Base-by-base conservation (phyloP, 2,329 filamentous ascomycete genomes). In the Cryphonectria japonica region DNA sequence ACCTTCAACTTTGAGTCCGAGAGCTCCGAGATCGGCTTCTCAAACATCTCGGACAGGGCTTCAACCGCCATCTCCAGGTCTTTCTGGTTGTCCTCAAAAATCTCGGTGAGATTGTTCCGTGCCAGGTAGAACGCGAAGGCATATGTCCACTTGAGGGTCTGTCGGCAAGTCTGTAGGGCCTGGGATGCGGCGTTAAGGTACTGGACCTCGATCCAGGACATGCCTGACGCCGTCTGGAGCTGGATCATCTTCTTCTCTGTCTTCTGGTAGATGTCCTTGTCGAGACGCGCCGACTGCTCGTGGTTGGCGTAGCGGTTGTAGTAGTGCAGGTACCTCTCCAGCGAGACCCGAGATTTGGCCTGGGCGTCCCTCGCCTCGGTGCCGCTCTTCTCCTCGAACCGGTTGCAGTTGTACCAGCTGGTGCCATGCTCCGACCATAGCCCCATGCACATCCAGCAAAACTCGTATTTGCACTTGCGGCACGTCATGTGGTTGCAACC, bases 371-470 rank as follows among this genome's bases (percentile, higher is more conserved):
- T 88, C 5, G 96, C 96, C 70, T 98, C 95, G 0, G 90, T 86
- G 1, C 96, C 96, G 75, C 93, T 97, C 86, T 96, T 98, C 83
- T 98, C 96, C 79, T 99, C 96, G 77, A 92, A 99, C 11, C 96
- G 88, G 79, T 97, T 99, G 87, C 96, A 99, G 81, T 97, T 99
- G 85, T 99, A 99, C 96, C 96, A 99, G 82, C 94, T 97, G 3
- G 95, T 99, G 74, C 96, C 96, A 79, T 99, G 96, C 82, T 99
- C 96, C 0, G 94, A 97, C 96, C 96, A 99, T 0, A 97, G 85
- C 0, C 96, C 96, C 96, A 99, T 99, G 78, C 96, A 99, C 93
- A 99, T 98, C 96, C 96, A 99, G 83, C 96, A 99, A 78, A 99
- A 98, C 78, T 98, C 95, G 78, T 98, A 91, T 78, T 94, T 94